A percentile compares a stretch with the other conserved stretches of the same genome.
Conservation (phyloP, 2,329 filamentous ascomycete species). For the Westerdykella ornata region DNA sequence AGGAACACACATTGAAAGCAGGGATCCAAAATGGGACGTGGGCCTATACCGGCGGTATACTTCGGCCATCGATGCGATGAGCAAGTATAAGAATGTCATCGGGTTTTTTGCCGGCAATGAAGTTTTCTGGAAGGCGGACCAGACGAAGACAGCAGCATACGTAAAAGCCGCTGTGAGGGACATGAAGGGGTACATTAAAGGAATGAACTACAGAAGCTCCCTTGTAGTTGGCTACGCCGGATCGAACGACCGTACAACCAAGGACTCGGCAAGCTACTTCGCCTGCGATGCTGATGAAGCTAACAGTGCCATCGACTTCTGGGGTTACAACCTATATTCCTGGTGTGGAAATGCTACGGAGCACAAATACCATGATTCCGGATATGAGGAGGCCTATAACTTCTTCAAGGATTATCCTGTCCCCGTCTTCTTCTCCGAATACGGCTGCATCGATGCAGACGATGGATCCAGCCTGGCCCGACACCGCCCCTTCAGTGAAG, state of each 20-base stretch:
- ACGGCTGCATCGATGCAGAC: slow-evolving; percentile 70
- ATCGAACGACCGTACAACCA: slow-evolving; percentile 82
- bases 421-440: slow-evolving; percentile 96
- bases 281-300: slow-evolving; percentile 62
- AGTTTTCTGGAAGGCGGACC: slow-evolving; percentile 79
- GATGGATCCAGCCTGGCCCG: slow-evolving; percentile 33
- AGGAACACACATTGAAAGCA: slow-evolving; percentile 70
- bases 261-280: slow-evolving; percentile 82
- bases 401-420: slow-evolving; percentile 88
- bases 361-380: slow-evolving; percentile 66
- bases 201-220: slow-evolving; percentile 60
- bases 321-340: slow-evolving; percentile 99
- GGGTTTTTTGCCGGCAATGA: slow-evolving; percentile 99
- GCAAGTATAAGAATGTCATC: slow-evolving; percentile 80
- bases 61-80: slow-evolving; percentile 70
- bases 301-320: slow-evolving; percentile 73
- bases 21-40: slow-evolving; percentile 70
- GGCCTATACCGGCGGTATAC: slow-evolving; percentile 76
- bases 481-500: slow-evolving; percentile 77
- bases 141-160: slow-evolving; percentile 82
- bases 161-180: slow-evolving; percentile 97
- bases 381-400: slow-evolving; percentile 71
- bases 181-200: slow-evolving; percentile 83
- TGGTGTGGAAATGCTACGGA: slow-evolving; percentile 86
- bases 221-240: slow-evolving; percentile 93